phyloP scores from a whole-genome alignment of 2,329 filamentous ascomycete species.

The Ophiostoma sp. region DNA sequence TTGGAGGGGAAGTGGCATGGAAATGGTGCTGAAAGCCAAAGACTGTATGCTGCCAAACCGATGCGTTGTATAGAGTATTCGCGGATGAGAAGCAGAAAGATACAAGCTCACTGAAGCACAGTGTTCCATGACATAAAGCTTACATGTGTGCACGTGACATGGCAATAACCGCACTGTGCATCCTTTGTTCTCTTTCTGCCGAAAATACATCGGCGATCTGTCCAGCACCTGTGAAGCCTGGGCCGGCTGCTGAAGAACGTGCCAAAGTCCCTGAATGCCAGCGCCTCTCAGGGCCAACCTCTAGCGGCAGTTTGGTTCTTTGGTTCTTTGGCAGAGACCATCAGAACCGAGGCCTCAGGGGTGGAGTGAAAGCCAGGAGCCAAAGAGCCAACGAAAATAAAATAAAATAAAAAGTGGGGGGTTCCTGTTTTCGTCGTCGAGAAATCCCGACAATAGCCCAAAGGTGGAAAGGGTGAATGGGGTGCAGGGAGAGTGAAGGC shows the following conservation, averaged over 20 bases:
- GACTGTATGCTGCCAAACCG: no score
- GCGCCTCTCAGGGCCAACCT: not conserved
- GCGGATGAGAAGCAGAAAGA: no score
- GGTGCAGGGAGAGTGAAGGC: not conserved
- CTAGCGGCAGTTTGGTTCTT: not conserved
- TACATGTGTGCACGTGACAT: no score
- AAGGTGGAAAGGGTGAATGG: not conserved
- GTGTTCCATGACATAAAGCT: no score
- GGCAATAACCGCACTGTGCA: no score
- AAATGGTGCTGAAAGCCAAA: no score
- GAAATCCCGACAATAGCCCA: slow-evolving; percentile 18
- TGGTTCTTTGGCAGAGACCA: not conserved
- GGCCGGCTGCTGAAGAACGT: not conserved
- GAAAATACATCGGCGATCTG: not conserved
- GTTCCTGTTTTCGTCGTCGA: slow-evolving; percentile 2
- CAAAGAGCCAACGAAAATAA: no score
- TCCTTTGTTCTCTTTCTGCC: not conserved
- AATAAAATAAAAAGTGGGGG: slow-evolving; percentile 17
- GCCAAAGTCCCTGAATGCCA: not conserved
- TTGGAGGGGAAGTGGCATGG: not conserved
- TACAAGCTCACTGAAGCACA: no score
- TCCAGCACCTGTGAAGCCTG: not conserved
- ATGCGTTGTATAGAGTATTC: not conserved
- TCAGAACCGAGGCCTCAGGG: no score
- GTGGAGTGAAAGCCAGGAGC: no score